These are phyloP conservation scores for Chalciporus chontae DNA, from an alignment of 768 basidiomycete genomes.

Conservation along the genomic window DNA sequence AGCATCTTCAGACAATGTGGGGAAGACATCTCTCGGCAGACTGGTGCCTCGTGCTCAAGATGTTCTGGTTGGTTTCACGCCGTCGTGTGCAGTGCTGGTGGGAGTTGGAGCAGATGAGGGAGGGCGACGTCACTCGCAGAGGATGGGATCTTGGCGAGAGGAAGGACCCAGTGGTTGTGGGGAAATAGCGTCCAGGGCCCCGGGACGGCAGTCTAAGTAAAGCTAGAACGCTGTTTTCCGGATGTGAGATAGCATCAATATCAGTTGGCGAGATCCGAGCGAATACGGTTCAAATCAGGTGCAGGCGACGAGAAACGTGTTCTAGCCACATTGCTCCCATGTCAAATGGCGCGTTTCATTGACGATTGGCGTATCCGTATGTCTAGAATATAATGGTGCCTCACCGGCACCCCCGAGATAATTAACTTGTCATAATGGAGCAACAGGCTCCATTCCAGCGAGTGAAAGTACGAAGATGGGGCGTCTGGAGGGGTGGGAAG, in stretches of 20 bases:
- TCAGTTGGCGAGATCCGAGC: constrained; percentile 14
- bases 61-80: too few relatives aligned
- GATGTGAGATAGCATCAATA: constrained; percentile 2
- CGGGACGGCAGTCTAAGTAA: background rate
- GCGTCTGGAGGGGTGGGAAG: background rate
- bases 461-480: background rate
- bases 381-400: background rate
- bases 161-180: background rate
- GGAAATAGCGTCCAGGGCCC: background rate
- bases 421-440: background rate
- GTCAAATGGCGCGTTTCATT: background rate
- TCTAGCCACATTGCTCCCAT: constrained; percentile 3
- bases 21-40: too few relatives aligned
- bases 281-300: background rate
- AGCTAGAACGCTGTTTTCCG: background rate
- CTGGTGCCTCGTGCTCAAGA: too few relatives aligned
- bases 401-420: background rate
- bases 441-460: background rate
- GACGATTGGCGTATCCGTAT: constrained; percentile 9
- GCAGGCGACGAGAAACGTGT: constrained; percentile 21
- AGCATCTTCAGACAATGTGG: too few relatives aligned
- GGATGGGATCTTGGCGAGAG: background rate
- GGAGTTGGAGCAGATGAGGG: too few relatives aligned
- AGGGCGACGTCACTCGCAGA: background rate
- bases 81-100: background rate